Evolutionary conservation across 495 filamentous ascomycete genomes (phyloP), one percentile per base, ranked within the genome.

Genomic region (Penicillium simplicissimum): DNA sequence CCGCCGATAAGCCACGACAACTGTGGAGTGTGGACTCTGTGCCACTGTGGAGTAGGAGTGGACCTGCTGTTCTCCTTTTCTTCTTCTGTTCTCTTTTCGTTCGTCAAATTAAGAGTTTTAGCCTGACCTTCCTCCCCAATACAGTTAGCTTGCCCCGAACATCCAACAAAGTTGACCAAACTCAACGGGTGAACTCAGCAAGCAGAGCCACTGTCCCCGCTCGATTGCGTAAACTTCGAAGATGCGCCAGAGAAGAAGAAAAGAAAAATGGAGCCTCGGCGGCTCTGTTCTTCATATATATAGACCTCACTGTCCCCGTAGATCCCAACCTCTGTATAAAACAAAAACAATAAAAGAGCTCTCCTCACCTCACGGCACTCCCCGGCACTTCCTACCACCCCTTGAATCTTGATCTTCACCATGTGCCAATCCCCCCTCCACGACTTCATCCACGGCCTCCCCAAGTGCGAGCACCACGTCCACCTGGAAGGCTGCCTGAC

Each of bases 391-490:
- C n/a, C n/a, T n/a, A n/a, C n/a, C n/a, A n/a, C n/a, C n/a, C n/a
- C n/a, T n/a, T n/a, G n/a, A n/a, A n/a, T n/a, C n/a, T n/a, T n/a
- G n/a, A n/a, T n/a, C n/a, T n/a, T n/a, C 54, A 67, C 36, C 10
- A 79, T 79, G 77, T 78, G 75, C 37, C 67, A 74, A 67, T 68
- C 71, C 42, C 49, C 62, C 11, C 64, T 75, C 33, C 89, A 91
- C 71, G 63, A 76, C 36, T 86, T 90, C 67, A 84, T 94, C 36
- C 72, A 77, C 38, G 79, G 81, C 23, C 83, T 93, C 28, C 90
- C 90, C 40, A 93, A 91, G 80, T 88, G 84, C 74, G 90, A 93
- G 64, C 90, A 92, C 69, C 90, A 95, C 70, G 82, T 92, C 55
- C 90, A 92, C 65, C 79, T 92, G 6, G 89, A 91, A 69, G 90